Evolutionary conservation across 805 yeast species (phyloP).

Genomic region (Lachancea kluyveri): DNA sequence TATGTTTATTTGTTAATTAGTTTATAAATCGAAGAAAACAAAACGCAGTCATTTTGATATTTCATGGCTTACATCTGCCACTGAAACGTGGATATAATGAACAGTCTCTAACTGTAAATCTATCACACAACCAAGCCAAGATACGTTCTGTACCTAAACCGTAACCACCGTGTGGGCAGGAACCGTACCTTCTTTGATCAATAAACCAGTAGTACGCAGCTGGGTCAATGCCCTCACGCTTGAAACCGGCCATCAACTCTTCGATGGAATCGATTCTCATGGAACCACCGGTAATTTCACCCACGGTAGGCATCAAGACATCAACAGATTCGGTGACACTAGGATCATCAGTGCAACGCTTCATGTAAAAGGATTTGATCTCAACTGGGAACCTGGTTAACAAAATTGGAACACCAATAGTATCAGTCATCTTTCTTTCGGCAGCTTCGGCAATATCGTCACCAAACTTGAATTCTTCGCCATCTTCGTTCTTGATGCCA

Average conservation of each 20-base stretch:
- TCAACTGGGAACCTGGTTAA: slow-evolving; percentile 94
- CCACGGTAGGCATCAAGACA: slow-evolving; percentile 97
- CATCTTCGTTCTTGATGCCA: slow-evolving; percentile 91
- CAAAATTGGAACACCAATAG: slow-evolving; percentile 86
- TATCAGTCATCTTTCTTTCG: slow-evolving; percentile 97
- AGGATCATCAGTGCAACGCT: slow-evolving; percentile 80
- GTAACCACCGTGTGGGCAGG: slow-evolving; percentile 98
- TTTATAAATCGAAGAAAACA: too few relatives aligned
- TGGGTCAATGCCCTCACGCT: slow-evolving; percentile 83
- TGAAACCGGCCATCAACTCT: slow-evolving; percentile 84
- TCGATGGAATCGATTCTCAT: slow-evolving; percentile 87
- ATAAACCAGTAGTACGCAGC: slow-evolving; percentile 91
- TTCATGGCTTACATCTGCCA: slow-evolving; percentile 93
- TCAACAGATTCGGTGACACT: slow-evolving; percentile 98
- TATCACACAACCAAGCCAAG: slow-evolving; percentile 95
- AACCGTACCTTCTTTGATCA: slow-evolving; percentile 94
- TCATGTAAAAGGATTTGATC: slow-evolving; percentile 97
- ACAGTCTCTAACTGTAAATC: slow-evolving; percentile 98
- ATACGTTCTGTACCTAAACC: slow-evolving; percentile 98
- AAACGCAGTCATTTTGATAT: too few relatives aligned
- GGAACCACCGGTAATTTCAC: slow-evolving; percentile 98
- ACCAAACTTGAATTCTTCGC: slow-evolving; percentile 88
- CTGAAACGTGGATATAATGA: slow-evolving; percentile 95
- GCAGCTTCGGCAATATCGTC: slow-evolving; percentile 99
- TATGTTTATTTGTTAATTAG: background rate